A percentile compares a stretch with the other conserved stretches of the same genome.
Conservation (phyloP, 768 basidiomycete species). For the Dacryopinax primogenitus region DNA sequence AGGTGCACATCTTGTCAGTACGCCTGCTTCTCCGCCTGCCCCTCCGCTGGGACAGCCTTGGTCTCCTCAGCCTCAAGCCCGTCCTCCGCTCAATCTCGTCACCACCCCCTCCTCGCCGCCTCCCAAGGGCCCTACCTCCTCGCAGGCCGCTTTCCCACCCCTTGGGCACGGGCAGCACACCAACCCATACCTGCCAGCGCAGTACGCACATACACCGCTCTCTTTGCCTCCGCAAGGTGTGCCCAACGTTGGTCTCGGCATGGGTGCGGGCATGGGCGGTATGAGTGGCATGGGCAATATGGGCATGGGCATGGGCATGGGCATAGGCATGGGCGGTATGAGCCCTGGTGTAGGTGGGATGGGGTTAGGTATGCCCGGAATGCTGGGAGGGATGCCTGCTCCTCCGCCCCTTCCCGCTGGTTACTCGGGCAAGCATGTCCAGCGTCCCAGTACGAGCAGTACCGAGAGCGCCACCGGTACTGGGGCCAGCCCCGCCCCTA, state of each 20-base stretch:
- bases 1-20: not conserved
- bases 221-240: not conserved
- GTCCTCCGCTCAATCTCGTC: slow-evolving; percentile 1
- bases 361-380: not conserved
- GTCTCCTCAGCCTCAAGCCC: not conserved
- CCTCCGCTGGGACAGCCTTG: not conserved
- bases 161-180: slow-evolving; percentile 6
- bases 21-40: not conserved
- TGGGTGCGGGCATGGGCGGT: not conserved
- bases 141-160: not conserved
- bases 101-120: not conserved
- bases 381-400: not conserved
- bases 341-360: not conserved
- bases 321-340: not conserved
- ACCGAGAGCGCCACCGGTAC: not conserved
- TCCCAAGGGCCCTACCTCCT: not conserved
- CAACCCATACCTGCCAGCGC: not conserved
- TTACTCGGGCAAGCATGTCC: slow-evolving; percentile 1
- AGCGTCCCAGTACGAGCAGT: not conserved
- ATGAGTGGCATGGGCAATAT: not conserved
- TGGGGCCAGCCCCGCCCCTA: not conserved
- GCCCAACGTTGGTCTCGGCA: not conserved
- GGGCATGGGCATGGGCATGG: not conserved
- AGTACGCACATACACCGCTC: slow-evolving; percentile 4
- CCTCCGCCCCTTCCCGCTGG: not conserved